Percentiles rank a stretch among this genome's conserved stretches.
Conservation (phyloP, 2,329 filamentous ascomycete species). For the Clarireedia sp. region DNA sequence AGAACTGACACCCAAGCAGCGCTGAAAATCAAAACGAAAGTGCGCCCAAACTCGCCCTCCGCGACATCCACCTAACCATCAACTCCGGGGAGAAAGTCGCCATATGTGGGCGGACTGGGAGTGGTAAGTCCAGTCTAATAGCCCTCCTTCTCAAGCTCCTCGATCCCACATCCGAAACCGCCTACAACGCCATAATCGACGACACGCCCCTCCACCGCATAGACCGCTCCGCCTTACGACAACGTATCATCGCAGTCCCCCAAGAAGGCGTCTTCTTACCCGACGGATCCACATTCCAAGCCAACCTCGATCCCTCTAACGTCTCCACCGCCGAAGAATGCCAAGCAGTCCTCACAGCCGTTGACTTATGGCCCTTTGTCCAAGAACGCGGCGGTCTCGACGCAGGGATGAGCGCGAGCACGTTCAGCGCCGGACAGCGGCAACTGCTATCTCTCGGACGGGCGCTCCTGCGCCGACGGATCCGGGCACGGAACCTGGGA, state of each 20-base stretch:
- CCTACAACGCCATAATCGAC: constrained; percentile 37
- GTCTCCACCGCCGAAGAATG: constrained; percentile 22
- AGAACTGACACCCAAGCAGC: not conserved
- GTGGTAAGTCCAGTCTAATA: constrained; percentile 34
- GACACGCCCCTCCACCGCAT: constrained; percentile 32
- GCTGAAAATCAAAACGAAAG: constrained; percentile 11
- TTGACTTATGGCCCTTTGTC: constrained; percentile 12
- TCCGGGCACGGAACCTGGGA: constrained; percentile 14
- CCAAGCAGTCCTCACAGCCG: constrained; percentile 4
- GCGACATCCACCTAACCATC: constrained; percentile 27
- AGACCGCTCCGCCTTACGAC: constrained; percentile 36
- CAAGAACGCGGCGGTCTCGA: constrained; percentile 31
- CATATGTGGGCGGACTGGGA: constrained; percentile 22
- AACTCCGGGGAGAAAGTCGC: constrained; percentile 26
- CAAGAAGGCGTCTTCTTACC: constrained; percentile 47
- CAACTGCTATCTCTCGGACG: constrained; percentile 43
- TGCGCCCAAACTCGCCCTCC: constrained; percentile 23
- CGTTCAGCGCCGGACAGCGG: constrained; percentile 38
- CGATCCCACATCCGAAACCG: constrained; percentile 18
- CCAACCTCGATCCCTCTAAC: constrained; percentile 37
- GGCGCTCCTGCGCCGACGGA: constrained; percentile 33
- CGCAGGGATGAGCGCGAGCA: constrained; percentile 26
- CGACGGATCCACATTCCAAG: constrained; percentile 33
- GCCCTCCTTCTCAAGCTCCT: constrained; percentile 34
- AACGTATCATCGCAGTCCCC: constrained; percentile 43